Percentiles rank a stretch among this genome's conserved stretches.
phyloP scores from a whole-genome alignment of 768 basidiomycete genomes.

The Clavaria fumosa region DNA sequence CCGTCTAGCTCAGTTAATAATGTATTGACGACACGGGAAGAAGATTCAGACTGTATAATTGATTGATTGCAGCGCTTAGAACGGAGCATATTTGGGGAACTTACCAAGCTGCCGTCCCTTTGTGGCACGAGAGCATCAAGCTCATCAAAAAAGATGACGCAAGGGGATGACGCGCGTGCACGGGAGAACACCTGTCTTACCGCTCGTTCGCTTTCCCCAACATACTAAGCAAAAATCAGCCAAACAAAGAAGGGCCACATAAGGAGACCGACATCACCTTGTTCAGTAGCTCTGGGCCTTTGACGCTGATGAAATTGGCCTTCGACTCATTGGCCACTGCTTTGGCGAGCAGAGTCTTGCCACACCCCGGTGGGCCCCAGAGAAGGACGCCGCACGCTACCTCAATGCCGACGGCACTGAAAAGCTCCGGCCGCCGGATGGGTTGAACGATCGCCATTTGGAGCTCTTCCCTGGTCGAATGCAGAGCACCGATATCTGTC shows the following conservation, averaged over 20 bases:
- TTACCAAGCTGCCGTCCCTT: conserved; percentile 75
- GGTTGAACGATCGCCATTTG: conserved; percentile 98
- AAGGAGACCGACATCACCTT: conserved; percentile 42
- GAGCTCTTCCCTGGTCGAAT: conserved; percentile 72
- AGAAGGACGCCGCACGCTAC: conserved; percentile 86
- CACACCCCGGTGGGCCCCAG: conserved; percentile 99
- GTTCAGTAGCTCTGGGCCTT: conserved; percentile 92
- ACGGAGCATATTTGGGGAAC: too few relatives aligned
- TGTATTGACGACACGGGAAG: conserved; percentile 86
- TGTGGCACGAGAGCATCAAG: conserved; percentile 84
- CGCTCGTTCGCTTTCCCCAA: conserved; percentile 92
- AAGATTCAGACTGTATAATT: conserved; percentile 87
- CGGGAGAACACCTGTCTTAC: conserved; percentile 90
- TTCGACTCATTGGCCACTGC: conserved; percentile 92
- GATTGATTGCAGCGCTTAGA: too few relatives aligned
- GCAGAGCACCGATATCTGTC: conserved; percentile 90
- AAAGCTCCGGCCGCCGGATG: conserved; percentile 78
- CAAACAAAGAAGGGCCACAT: not conserved
- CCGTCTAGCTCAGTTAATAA: conserved; percentile 90
- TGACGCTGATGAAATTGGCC: conserved; percentile 96
- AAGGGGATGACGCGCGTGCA: conserved; percentile 85
- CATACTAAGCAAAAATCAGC: conserved; percentile 43
- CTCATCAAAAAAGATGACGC: conserved; percentile 93
- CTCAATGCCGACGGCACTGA: conserved; percentile 76
- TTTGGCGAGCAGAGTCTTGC: conserved; percentile 95